Evolutionary conservation across 2,329 filamentous ascomycete genomes (phyloP).

Genomic region (Zopfia rhizophila): DNA sequence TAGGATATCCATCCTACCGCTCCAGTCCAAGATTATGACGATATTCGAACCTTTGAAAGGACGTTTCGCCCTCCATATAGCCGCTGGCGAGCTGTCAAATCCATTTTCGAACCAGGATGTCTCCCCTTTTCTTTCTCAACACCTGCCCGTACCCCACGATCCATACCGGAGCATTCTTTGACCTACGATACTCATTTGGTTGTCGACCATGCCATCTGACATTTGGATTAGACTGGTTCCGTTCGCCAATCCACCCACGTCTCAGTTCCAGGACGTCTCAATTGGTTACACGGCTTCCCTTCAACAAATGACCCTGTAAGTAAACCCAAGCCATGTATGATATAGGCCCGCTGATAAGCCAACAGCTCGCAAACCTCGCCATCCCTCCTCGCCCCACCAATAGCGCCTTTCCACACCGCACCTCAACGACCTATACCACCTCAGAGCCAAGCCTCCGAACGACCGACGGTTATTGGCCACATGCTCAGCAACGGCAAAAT

Average conservation of each 20-base stretch:
- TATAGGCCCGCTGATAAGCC: not conserved
- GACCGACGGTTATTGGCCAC: conserved; percentile 30
- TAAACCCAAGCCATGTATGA: not conserved
- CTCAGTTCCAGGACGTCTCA: not conserved
- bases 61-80: too few species aligned
- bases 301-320: not conserved
- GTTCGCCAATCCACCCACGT: not conserved
- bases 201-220: not conserved
- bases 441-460: not conserved
- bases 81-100: not conserved
- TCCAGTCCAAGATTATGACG: too few species aligned
- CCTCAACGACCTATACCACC: not conserved
- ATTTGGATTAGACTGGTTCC: not conserved
- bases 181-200: not conserved
- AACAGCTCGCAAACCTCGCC: not conserved
- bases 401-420: conserved; percentile 9
- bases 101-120: not conserved
- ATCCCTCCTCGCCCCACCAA: not conserved
- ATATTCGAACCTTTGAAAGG: too few species aligned
- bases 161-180: not conserved
- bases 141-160: not conserved
- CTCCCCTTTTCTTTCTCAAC: not conserved
- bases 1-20: too few species aligned
- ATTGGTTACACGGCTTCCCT: not conserved
- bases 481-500: conserved; percentile 36